Conservation (phyloP, 1,284 basidiomycete species). For the Apiotrichum akiyoshidainum region DNA sequence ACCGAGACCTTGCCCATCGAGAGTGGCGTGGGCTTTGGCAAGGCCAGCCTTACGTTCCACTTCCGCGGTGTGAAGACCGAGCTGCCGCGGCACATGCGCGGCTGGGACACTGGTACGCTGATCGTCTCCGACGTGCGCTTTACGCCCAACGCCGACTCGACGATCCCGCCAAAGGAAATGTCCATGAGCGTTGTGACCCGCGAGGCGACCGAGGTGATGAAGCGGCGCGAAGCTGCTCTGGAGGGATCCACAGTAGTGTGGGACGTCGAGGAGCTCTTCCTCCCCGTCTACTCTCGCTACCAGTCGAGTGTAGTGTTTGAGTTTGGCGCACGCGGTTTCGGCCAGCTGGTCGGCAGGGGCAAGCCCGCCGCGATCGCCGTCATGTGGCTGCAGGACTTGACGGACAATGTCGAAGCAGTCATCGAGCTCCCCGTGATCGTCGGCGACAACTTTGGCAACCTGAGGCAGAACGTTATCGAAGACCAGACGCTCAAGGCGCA, state of each 20-base stretch:
- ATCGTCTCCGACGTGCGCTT: conserved; percentile 55
- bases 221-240: conserved; percentile 50
- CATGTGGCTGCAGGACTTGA: conserved; percentile 64
- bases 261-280: conserved; percentile 54
- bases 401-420: conserved; percentile 45
- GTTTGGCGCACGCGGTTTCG: conserved; percentile 55
- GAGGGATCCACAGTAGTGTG: conserved; percentile 48
- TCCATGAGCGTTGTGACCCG: conserved; percentile 55
- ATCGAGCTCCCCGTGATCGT: conserved; percentile 46
- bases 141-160: conserved; percentile 39
- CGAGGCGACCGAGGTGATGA: conserved; percentile 53
- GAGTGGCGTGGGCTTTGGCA: conserved; percentile 50
- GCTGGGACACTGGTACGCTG: conserved; percentile 72
- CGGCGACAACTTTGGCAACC: conserved; percentile 50
- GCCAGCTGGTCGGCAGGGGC: conserved; percentile 39
- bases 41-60: conserved; percentile 57
- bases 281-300: conserved; percentile 65
- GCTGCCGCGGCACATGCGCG: conserved; percentile 61
- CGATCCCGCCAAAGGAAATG: conserved; percentile 50
- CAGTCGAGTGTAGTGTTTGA: conserved; percentile 61
- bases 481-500: conserved; percentile 59
- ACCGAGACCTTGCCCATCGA: conserved; percentile 49
- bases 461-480: conserved; percentile 61
- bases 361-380: conserved; percentile 61
- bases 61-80: conserved; percentile 64